Base-by-base conservation (phyloP, 1,284 basidiomycete genomes). In the Gymnopus androsaceus region DNA sequence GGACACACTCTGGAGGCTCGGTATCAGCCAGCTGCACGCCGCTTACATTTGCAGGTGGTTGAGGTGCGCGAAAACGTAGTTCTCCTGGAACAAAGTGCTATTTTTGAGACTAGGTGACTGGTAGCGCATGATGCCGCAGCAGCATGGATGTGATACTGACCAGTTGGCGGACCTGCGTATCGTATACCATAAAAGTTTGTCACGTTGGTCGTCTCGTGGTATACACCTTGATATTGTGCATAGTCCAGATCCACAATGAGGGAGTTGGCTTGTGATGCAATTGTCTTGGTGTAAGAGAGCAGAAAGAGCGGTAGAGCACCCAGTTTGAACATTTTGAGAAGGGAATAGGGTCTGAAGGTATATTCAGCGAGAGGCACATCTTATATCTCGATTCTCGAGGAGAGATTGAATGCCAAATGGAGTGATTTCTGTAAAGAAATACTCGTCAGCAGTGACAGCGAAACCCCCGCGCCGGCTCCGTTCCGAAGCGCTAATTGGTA, bases 191-290 rank as follows among this genome's bases (percentile, higher is more conserved):
- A 62, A 58, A 75, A 78, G 36, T 68, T 59, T 0, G 72, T 72
- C 30, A 72, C 69, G 31, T 65, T 64, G 14, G 69, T 68, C 0
- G 62, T 64, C n/a, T 70, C 53, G 30, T 73, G 64, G 36, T 68
- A 48, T 11, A 58, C 57, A 6, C 64, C 76, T 66, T 68, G 69
- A 59, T 75, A 79, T 46, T 61, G 63, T 0, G 75, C 70, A 59
- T 76, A 76, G 3, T 74, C 75, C 11, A 78, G 63, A 58, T 78
- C 69, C 9, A 78, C 70, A 9, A 72, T n/a, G n/a, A n/a, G n/a
- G n/a, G n/a, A n/a, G n/a, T n/a, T n/a, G n/a, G n/a, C n/a, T n/a
- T n/a, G n/a, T n/a, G n/a, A n/a, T n/a, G n/a, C n/a, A n/a, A n/a
- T n/a, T n/a, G n/a, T n/a, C n/a, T n/a, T n/a, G n/a, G n/a, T n/a